Evolutionary conservation across 1,284 basidiomycete genomes (phyloP).

Genomic region (Cystobasidium slooffiae): DNA sequence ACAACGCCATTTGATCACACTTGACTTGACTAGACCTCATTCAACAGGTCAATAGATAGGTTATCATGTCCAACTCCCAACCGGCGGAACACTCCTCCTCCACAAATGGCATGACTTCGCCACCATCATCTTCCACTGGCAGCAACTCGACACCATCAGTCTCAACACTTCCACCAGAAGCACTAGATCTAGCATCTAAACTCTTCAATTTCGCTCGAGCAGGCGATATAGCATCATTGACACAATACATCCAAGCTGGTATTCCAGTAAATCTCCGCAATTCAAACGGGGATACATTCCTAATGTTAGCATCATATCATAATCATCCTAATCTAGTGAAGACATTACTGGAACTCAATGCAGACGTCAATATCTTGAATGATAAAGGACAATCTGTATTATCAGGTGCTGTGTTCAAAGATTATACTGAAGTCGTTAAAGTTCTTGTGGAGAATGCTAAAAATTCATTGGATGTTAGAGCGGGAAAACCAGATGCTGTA

Average conservation of each 20-base stretch:
- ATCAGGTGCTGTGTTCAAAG: constrained; percentile 82
- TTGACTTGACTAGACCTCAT: too few species aligned
- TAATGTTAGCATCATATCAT: constrained; percentile 82
- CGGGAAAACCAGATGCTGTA: constrained; percentile 73
- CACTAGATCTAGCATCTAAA: constrained; percentile 70
- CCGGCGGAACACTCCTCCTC: too few species aligned
- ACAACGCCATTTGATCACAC: too few species aligned
- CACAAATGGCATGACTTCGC: too few species aligned
- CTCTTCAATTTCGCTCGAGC: constrained; percentile 76
- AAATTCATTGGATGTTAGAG: constrained; percentile 69
- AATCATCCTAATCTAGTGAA: constrained; percentile 68
- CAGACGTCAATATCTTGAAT: constrained; percentile 73
- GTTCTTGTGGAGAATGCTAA: constrained; percentile 61
- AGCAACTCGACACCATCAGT: background rate
- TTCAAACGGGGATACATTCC: constrained; percentile 69
- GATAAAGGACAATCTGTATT: constrained; percentile 77
- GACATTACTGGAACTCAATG: constrained; percentile 65
- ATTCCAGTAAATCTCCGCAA: constrained; percentile 79
- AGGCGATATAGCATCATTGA: constrained; percentile 64
- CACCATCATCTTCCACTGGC: background rate
- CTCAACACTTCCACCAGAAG: constrained; percentile 55
- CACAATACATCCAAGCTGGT: constrained; percentile 69
- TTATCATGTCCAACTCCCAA: too few species aligned
- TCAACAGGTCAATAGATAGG: too few species aligned
- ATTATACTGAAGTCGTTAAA: constrained; percentile 66